Percentiles rank a stretch among this genome's conserved stretches.
Conservation (phyloP, 2,329 filamentous ascomycete genomes). For the Diplodia mutila region DNA sequence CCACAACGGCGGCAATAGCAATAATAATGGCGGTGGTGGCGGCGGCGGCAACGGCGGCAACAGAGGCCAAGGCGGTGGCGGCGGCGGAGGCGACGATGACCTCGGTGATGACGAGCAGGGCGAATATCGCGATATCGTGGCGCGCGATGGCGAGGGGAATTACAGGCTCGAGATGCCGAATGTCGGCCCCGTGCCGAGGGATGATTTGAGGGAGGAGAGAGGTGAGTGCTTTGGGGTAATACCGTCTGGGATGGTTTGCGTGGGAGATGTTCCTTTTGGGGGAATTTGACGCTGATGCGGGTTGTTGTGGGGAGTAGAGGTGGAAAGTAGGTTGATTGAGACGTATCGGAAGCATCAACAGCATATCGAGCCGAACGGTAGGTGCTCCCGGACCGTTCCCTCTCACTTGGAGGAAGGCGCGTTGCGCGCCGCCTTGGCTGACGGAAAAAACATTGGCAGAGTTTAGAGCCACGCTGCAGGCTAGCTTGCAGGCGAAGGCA, state of each 20-base stretch:
- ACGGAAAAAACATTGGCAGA: constrained; percentile 36
- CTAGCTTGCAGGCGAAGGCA: constrained; percentile 73
- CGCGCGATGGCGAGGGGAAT: constrained; percentile 53
- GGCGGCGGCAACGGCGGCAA: not conserved
- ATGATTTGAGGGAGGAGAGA: constrained; percentile 39
- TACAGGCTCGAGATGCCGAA: constrained; percentile 18
- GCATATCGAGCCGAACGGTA: constrained; percentile 36
- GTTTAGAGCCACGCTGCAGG: constrained; percentile 56
- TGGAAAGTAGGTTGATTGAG: constrained; percentile 40
- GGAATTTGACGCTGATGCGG: not conserved
- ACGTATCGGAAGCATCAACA: constrained; percentile 38
- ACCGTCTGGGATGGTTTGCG: not conserved
- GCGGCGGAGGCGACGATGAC: not conserved
- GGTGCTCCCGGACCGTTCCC: not conserved
- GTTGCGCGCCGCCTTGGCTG: not conserved
- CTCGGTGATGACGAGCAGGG: constrained; percentile 28
- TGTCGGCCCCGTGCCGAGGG: constrained; percentile 9
- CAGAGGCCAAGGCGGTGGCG: not conserved
- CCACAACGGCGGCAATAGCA: not conserved
- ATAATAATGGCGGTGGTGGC: not conserved
- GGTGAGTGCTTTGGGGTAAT: constrained; percentile 25
- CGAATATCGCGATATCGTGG: constrained; percentile 52
- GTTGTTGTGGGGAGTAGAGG: constrained; percentile 31
- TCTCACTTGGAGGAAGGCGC: not conserved
- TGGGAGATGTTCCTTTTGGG: too few species aligned